phyloP scores from a whole-genome alignment of 169 alveolate species.

The Babesia bigemina region DNA sequence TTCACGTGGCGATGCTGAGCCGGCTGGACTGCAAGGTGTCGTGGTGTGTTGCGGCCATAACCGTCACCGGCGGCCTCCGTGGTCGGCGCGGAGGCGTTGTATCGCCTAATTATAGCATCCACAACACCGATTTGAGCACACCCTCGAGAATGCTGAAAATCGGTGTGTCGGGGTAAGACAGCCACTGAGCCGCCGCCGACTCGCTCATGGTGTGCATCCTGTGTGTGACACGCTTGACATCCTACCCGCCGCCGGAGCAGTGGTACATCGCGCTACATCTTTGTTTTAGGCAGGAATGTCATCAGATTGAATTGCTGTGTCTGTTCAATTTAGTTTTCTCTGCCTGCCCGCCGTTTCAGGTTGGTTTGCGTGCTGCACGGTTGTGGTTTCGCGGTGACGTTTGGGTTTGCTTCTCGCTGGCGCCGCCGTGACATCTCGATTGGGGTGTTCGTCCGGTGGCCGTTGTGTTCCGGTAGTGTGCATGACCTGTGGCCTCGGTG shows the following conservation, averaged over 20 bases:
- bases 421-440: neutral
- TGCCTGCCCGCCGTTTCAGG: constrained; percentile 14
- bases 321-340: constrained; percentile 2
- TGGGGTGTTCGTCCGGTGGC: neutral
- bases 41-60: too few species aligned
- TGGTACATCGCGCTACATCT: constrained; percentile 5
- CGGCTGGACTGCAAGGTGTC: neutral
- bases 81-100: too few species aligned
- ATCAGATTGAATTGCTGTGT: neutral
- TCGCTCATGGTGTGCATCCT: constrained; percentile 71
- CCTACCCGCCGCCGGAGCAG: constrained; percentile 29
- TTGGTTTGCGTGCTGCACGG: constrained; percentile 2
- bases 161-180: neutral
- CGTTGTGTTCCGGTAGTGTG: neutral
- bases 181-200: constrained; percentile 2
- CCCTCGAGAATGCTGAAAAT: too few species aligned
- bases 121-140: too few species aligned
- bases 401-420: neutral
- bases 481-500: neutral
- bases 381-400: neutral
- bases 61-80: too few species aligned
- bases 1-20: neutral
- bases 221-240: constrained; percentile 62
- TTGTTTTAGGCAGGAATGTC: constrained; percentile 14
- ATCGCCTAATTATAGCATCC: too few species aligned